phyloP scores from a whole-genome alignment of 257 asterid genomes.

The Solanum sejunctum region DNA sequence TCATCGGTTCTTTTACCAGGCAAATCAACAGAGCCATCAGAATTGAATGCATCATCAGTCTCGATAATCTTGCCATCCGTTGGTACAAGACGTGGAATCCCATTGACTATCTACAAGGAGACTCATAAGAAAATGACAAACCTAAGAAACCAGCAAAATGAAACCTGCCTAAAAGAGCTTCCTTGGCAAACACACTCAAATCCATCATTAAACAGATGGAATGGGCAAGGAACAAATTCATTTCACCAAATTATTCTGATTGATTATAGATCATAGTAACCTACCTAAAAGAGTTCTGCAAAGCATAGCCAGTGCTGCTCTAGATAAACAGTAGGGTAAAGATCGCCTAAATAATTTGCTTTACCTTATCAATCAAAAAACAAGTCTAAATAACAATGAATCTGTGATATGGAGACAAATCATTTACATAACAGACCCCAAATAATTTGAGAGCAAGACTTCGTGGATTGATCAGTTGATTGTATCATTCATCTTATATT shows the following conservation, averaged over 20 bases:
- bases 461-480: too few species aligned
- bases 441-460: too few species aligned
- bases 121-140: not conserved
- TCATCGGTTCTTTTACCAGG: conserved; percentile 3
- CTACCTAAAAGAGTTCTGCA: not conserved
- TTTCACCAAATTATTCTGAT: not conserved
- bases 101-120: conserved; percentile 37
- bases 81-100: conserved; percentile 65
- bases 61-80: conserved; percentile 35
- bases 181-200: not conserved
- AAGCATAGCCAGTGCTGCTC: not conserved
- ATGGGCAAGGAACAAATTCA: not conserved
- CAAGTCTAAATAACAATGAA: not conserved
- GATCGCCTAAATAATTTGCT: not conserved
- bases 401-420: not conserved
- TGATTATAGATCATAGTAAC: not conserved
- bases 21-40: conserved; percentile 6
- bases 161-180: too few species aligned
- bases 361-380: not conserved
- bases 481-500: not conserved
- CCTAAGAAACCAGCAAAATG: not conserved
- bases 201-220: not conserved
- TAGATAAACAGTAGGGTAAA: not conserved
- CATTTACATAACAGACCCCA: not conserved
- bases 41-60: conserved; percentile 6